Evolutionary conservation across 257 asterid genomes (phyloP).

Genomic region (Petunia axillaris): DNA sequence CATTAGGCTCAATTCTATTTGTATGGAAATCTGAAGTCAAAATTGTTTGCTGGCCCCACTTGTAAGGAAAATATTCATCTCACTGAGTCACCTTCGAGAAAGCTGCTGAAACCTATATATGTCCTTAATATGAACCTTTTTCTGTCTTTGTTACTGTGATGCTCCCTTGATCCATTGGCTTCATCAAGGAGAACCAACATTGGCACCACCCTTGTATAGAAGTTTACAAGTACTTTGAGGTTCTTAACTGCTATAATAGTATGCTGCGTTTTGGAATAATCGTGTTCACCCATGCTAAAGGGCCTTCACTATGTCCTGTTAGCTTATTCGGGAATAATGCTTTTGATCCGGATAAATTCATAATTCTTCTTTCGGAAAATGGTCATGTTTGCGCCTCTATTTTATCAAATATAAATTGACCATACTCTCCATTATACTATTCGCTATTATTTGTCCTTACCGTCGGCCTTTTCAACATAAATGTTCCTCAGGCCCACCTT

Average conservation of each 20-base stretch:
- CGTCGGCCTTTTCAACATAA: no score
- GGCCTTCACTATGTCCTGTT: neutral
- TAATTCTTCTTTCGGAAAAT: no score
- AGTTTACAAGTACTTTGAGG: neutral
- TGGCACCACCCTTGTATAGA: constrained; percentile 6
- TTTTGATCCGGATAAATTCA: neutral
- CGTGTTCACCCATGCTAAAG: neutral
- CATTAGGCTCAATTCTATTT: neutral
- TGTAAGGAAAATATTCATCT: neutral
- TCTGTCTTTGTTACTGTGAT: neutral
- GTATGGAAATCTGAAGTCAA: constrained; percentile 2
- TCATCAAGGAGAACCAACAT: constrained; percentile 11
- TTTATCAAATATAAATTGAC: no score
- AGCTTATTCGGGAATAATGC: neutral
- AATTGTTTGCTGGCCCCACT: neutral
- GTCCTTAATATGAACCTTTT: constrained; percentile 11
- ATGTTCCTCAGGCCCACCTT: no score
- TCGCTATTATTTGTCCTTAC: no score
- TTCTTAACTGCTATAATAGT: neutral
- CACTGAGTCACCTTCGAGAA: no score
- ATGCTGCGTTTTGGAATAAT: neutral
- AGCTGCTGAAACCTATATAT: neutral
- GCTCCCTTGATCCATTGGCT: constrained; percentile 11
- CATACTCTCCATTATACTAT: no score
- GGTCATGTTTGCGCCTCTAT: no score